Conservation (phyloP, 148 eudicot species). For the Camellia granthamiana region DNA sequence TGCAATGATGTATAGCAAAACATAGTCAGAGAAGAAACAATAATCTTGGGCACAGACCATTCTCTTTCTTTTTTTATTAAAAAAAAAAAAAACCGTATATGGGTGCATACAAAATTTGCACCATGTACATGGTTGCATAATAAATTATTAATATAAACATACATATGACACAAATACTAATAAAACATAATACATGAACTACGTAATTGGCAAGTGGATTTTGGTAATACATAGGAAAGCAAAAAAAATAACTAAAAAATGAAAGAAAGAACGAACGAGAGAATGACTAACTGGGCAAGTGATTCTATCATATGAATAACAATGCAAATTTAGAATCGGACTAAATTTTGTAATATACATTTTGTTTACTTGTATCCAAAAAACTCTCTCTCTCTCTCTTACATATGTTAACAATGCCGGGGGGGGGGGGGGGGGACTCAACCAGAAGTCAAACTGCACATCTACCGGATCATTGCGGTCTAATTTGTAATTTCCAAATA, state of each 20-base stretch:
- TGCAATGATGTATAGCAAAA: conserved; percentile 25
- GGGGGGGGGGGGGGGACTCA: no score
- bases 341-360: not conserved
- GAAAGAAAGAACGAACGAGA: no score
- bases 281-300: not conserved
- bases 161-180: not conserved
- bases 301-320: no score
- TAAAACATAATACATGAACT: not conserved
- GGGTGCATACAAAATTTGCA: not conserved
- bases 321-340: no score
- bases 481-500: not conserved
- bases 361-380: not conserved
- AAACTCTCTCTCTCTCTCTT: not conserved
- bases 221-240: not conserved
- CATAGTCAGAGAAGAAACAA: conserved; percentile 7
- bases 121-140: not conserved
- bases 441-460: not conserved
- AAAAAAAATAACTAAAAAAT: not conserved
- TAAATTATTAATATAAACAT: not conserved
- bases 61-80: no score
- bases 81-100: no score
- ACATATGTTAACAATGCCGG: not conserved
- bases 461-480: not conserved
- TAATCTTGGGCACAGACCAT: not conserved
- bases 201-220: not conserved